Evolutionary conservation across 139 green algal species (phyloP), one percentile per base, ranked within the genome.

Genomic region (Picochlorum sp.): DNA sequence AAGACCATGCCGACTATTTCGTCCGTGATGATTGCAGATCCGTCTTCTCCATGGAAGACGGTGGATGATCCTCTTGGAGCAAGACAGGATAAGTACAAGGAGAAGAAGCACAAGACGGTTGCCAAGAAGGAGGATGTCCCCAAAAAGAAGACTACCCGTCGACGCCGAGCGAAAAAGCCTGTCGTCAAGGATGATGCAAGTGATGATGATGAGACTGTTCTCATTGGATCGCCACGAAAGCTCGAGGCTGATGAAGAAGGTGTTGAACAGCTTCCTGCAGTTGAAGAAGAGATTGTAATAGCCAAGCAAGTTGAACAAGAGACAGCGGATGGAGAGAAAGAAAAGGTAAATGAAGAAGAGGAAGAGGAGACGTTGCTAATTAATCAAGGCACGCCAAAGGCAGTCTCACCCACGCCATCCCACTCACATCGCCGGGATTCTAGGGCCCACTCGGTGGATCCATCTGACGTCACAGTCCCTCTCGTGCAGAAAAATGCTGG

Each of bases 1-100:
- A 77, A 49, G 66, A 78, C 71, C 6, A 74, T 78, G 71, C 71
- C 71, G 34, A 78, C 71, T 2, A 62, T 78, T 24, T 31, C 15
- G 6, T 44, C 63, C 4, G 50, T 70, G 34, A 57, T 61, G 24
- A 66, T 74, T 38, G 62, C 34, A 37, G 11, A 38, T 20, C 71
- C 65, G 28, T 67, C 60, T 56, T 74, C 71, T 10, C 71, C 71
- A 20, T 78, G 71, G 71, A 54, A 58, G 30, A 78, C 38, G 38
- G 60, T 74, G 16, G 31, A 50, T 20, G 71, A 78, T 49, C 58
- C 62, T 45, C 31, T 21, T 59, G 57, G 38, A 26, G 14, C 14
- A 6, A 66, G 38, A 45, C n/a, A 23, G 14, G 15, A 59, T 7
- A 54, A 54, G 47, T 21, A 20, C 47, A 62, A 62, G 16, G 44